Evolutionary conservation across 163 green algal genomes (phyloP).

Genomic region (Prototheca cutis): DNA sequence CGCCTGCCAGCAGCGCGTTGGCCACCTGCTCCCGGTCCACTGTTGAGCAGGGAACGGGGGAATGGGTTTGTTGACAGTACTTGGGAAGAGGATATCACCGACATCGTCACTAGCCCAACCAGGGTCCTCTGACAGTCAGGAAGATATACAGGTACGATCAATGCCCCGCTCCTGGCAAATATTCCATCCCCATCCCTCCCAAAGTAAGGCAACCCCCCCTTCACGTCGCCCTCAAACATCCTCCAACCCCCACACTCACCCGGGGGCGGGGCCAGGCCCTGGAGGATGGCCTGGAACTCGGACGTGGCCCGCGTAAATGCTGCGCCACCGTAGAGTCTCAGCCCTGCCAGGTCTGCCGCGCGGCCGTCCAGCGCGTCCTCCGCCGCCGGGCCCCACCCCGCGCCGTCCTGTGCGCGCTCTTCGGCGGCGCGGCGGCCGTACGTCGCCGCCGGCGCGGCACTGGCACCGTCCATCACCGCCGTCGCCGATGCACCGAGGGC

Average conservation of each 20-base stretch:
- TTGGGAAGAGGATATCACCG: too few relatives aligned
- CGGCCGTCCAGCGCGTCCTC: neutral
- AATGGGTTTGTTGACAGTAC: too few relatives aligned
- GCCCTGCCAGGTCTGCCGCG: neutral
- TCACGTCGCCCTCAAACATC: neutral
- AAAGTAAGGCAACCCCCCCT: too few relatives aligned
- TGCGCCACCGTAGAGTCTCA: neutral
- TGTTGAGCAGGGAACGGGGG: neutral
- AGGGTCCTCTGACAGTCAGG: neutral
- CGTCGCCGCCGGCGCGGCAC: constrained; percentile 42
- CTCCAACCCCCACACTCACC: constrained; percentile 21
- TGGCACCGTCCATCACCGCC: constrained; percentile 54
- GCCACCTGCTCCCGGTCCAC: constrained; percentile 65
- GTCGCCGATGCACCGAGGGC: neutral
- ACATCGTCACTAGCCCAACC: neutral
- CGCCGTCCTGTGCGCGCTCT: neutral
- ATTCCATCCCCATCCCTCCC: too few relatives aligned
- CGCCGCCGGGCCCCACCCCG: neutral
- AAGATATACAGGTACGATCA: too few relatives aligned
- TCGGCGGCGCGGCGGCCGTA: neutral
- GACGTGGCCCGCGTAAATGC: constrained; percentile 10
- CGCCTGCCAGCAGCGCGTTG: constrained; percentile 71
- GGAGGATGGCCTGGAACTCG: constrained; percentile 73
- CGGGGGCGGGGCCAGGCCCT: constrained; percentile 53
- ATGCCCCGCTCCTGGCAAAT: too few relatives aligned